These are phyloP conservation scores for Thamnidium elegans DNA, from an alignment of 192 early-diverging fungal species.

Conservation along the genomic window DNA sequence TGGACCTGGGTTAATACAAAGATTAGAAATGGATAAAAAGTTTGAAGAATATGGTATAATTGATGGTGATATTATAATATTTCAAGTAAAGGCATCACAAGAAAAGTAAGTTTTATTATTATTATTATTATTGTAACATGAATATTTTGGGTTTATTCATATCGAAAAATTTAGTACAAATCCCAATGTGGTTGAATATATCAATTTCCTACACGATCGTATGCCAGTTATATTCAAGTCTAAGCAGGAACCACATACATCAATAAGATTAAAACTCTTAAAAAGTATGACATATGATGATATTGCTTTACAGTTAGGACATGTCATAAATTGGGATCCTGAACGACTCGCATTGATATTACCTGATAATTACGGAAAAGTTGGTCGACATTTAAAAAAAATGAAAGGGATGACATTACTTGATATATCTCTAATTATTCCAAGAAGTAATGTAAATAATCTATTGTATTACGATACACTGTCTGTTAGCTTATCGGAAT, in stretches of 20 bases:
- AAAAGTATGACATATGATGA: conserved; percentile 67
- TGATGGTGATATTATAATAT: conserved; percentile 91
- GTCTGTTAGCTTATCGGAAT: conserved; percentile 72
- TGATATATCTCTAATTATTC: neutral
- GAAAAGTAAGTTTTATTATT: conserved; percentile 21
- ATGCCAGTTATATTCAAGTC: conserved; percentile 70
- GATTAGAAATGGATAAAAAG: conserved; percentile 58
- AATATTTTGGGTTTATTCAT: neutral
- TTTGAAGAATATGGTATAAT: conserved; percentile 78
- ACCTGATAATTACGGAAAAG: neutral
- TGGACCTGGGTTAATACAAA: conserved; percentile 87
- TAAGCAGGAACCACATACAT: conserved; percentile 21
- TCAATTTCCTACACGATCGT: conserved; percentile 69
- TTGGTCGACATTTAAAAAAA: neutral
- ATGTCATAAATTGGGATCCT: conserved; percentile 58
- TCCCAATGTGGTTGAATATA: conserved; percentile 62
- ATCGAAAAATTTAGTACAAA: conserved; percentile 25
- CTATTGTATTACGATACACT: conserved; percentile 79
- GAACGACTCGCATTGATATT: conserved; percentile 54
- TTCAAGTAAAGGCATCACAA: conserved; percentile 57
- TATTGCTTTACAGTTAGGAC: conserved; percentile 62
- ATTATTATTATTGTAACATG: neutral
- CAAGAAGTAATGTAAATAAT: neutral
- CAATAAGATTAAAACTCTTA: conserved; percentile 31
- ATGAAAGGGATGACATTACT: neutral